A percentile compares a stretch with the other conserved stretches of the same genome.
Evolutionary conservation across 2,329 filamentous ascomycete genomes (phyloP).

Genomic region (Pseudonectria foliicola): DNA sequence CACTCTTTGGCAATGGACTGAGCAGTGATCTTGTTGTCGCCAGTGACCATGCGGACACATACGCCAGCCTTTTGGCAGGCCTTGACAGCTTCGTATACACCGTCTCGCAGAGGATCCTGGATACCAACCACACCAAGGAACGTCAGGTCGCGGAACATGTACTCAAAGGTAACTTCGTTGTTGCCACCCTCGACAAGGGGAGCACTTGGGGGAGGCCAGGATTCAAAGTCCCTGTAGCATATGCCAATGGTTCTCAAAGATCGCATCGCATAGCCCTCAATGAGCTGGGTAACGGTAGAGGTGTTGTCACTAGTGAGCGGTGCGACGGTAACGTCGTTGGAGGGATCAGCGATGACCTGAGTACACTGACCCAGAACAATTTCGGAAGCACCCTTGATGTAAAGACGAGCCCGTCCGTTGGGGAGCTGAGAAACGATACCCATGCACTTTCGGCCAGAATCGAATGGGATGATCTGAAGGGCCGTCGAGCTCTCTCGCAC

Average conservation of each 20-base stretch:
- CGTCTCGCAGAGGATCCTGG: constrained; percentile 69
- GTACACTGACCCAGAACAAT: constrained; percentile 54
- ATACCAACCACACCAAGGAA: constrained; percentile 70
- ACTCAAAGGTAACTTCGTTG: constrained; percentile 57
- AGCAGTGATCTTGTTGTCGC: constrained; percentile 73
- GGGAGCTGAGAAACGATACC: constrained; percentile 48
- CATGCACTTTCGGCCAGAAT: constrained; percentile 70
- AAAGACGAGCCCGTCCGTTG: constrained; percentile 46
- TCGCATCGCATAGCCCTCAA: constrained; percentile 68
- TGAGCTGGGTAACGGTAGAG: constrained; percentile 55
- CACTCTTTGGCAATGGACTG: constrained; percentile 74
- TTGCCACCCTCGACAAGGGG: constrained; percentile 48
- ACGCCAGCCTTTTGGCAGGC: constrained; percentile 71
- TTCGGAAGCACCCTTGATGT: constrained; percentile 59
- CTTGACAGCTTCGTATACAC: constrained; percentile 65
- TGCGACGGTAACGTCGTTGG: constrained; percentile 33
- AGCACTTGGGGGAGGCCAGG: constrained; percentile 68
- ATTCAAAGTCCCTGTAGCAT: constrained; percentile 74
- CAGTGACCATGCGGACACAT: constrained; percentile 78
- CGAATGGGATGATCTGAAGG: constrained; percentile 66
- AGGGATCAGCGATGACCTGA: constrained; percentile 43
- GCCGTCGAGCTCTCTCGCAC: constrained; percentile 54
- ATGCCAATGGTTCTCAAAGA: constrained; percentile 82
- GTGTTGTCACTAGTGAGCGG: constrained; percentile 46
- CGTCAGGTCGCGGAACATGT: constrained; percentile 60